phyloP scores from a whole-genome alignment of 306 rosid genomes.

The Sicyos baderoa region DNA sequence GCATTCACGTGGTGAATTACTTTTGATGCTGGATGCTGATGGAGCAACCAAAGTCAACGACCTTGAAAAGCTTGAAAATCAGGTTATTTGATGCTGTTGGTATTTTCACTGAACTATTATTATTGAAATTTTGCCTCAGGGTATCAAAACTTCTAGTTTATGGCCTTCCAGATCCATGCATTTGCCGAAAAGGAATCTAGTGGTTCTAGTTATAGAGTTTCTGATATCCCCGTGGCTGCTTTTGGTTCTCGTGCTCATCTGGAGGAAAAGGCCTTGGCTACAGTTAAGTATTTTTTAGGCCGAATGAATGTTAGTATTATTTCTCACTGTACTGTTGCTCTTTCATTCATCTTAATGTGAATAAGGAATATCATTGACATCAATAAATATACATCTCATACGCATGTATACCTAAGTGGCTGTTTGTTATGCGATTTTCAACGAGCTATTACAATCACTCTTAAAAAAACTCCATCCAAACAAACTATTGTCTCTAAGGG shows the following conservation, averaged over 20 bases:
- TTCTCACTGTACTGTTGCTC: not conserved
- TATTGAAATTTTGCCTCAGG: slow-evolving; percentile 1
- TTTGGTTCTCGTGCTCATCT: slow-evolving; percentile 99
- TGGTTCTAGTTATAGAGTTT: slow-evolving; percentile 50
- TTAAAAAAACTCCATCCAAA: too few relatives aligned
- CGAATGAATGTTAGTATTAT: not conserved
- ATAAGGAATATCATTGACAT: slow-evolving; percentile 2
- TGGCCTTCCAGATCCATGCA: slow-evolving; percentile 48
- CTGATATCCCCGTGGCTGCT: slow-evolving; percentile 73
- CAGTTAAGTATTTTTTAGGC: slow-evolving; percentile 51
- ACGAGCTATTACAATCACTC: too few relatives aligned
- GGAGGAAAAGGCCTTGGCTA: slow-evolving; percentile 86
- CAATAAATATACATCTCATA: not conserved
- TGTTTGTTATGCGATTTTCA: too few relatives aligned
- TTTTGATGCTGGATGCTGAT: slow-evolving; percentile 97
- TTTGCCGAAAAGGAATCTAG: slow-evolving; percentile 31
- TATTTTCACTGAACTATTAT: not conserved
- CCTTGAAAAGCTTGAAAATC: slow-evolving; percentile 81
- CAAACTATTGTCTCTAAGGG: too few relatives aligned
- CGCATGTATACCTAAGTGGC: not conserved
- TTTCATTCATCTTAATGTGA: slow-evolving; percentile 9
- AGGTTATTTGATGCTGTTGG: slow-evolving; percentile 33
- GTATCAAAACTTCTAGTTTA: slow-evolving; percentile 9
- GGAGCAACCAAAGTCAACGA: slow-evolving; percentile 90
- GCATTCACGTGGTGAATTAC: slow-evolving; percentile 94